Evolutionary conservation across 345 rosid species (phyloP).

Genomic region (Eucalyptus curtisii): DNA sequence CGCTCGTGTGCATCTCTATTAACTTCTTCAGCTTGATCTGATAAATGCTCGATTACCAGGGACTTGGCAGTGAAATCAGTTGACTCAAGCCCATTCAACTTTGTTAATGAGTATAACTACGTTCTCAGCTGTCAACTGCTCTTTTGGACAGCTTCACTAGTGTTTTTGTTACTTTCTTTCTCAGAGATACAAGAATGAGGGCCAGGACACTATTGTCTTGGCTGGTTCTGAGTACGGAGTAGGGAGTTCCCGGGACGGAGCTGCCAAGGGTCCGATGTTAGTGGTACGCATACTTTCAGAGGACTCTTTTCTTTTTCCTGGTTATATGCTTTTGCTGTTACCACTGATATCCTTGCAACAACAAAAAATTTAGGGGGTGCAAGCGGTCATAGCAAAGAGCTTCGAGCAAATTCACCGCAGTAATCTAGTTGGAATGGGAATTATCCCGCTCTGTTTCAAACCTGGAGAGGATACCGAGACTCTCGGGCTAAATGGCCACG

Average conservation of each 20-base stretch:
- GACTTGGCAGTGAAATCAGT: background rate
- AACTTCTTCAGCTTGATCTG: background rate
- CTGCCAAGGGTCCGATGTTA: slow-evolving; percentile 95
- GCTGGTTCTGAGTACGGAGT: slow-evolving; percentile 91
- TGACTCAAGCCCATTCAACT: background rate
- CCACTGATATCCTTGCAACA: background rate
- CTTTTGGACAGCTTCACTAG: background rate
- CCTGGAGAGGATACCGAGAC: slow-evolving; percentile 69
- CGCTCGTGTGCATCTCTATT: background rate
- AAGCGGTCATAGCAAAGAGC: slow-evolving; percentile 77
- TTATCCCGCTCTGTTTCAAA: slow-evolving; percentile 70
- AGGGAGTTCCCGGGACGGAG: slow-evolving; percentile 97
- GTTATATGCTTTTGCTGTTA: background rate
- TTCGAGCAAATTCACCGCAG: slow-evolving; percentile 79
- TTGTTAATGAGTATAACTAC: background rate
- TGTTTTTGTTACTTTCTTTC: background rate
- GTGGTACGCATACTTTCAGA: slow-evolving; percentile 26
- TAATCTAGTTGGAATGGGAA: slow-evolving; percentile 86
- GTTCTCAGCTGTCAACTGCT: background rate
- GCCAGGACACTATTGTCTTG: slow-evolving; percentile 55
- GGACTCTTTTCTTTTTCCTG: background rate
- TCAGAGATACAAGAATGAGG: slow-evolving; percentile 70
- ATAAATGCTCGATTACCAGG: background rate
- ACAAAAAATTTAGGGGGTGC: slow-evolving; percentile 40
- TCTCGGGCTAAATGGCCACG: slow-evolving; percentile 62